Base-by-base conservation (phyloP, 2,329 filamentous ascomycete genomes). In the Fusarium buharicum region DNA sequence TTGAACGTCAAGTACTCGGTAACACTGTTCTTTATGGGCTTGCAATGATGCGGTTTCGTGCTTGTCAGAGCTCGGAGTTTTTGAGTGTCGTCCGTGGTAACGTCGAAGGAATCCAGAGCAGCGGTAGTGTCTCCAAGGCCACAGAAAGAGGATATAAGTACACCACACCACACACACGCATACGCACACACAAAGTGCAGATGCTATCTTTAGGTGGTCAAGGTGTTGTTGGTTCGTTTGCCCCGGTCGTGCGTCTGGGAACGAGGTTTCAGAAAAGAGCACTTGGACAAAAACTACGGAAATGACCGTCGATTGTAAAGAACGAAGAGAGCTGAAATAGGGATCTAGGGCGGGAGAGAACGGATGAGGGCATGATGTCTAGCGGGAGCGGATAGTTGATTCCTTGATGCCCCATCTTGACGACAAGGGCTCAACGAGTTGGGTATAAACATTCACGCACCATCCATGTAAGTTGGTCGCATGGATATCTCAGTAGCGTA, bases 391-490 rank as follows among this genome's bases (percentile, higher is more conserved):
- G 57, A 51, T 36, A 44, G 50, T 33, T 40, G 44, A 30, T 55
- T 37, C 33, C 51, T 40, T 56, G 55, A 64, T 24, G 57, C 56
- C 50, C 60, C 60, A 55, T 61, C 44, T 59, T 50, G 62, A 62
- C 43, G 57, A 62, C 61, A 52, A 62, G 62, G 61, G 61, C 61
- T 34, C 50, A 8, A 34, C 36, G 13, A 37, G 30, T 33, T 33
- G 30, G 36, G 36, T 37, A 37, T 20, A 37, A 37, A 48, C 24
- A 62, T 48, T 48, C 56, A 37, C 50, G 44, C 40, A 50, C 30
- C 56, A 64, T 64, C 62, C 62, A 65, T 65, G 62, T 37, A 65
- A 66, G 43, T 50, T 44, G 40, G 55, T 40, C 40, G 55, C 62
- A 65, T 65, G 62, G 62, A 63, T 62, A 63, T 58, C 49, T 41